phyloP scores from a whole-genome alignment of 345 rosid species.

The Firmiana major region DNA sequence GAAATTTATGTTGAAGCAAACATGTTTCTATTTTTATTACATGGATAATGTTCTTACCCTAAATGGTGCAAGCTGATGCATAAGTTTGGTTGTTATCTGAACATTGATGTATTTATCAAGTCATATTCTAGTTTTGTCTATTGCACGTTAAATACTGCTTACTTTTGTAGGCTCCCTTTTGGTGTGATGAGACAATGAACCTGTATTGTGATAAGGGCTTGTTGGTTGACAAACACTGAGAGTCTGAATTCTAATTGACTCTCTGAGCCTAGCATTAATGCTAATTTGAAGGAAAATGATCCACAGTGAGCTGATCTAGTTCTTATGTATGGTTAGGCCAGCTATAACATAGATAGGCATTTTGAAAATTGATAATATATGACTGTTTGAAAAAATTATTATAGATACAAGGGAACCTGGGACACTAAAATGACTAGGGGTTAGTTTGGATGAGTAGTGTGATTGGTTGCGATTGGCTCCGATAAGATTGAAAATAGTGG shows the following conservation, averaged over 20 bases:
- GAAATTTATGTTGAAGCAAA: too few relatives aligned
- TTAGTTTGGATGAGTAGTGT: too few relatives aligned
- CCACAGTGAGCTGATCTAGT: not conserved
- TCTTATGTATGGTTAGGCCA: not conserved
- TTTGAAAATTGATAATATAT: not conserved
- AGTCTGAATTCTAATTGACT: not conserved
- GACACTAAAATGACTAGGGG: too few relatives aligned
- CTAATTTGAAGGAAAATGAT: not conserved
- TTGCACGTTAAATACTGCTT: not conserved
- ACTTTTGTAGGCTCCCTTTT: not conserved
- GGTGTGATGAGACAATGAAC: not conserved
- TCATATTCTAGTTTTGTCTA: not conserved
- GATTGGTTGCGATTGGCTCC: too few relatives aligned
- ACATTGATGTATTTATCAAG: not conserved
- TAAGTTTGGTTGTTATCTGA: too few relatives aligned
- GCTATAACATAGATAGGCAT: not conserved
- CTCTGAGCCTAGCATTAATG: not conserved
- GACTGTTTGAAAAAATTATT: too few relatives aligned
- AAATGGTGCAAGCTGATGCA: too few relatives aligned
- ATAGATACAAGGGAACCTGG: too few relatives aligned
- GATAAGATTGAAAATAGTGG: too few relatives aligned
- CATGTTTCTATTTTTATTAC: too few relatives aligned
- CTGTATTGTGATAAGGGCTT: not conserved
- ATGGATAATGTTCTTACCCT: too few relatives aligned
- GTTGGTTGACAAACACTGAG: not conserved